Evolutionary conservation across 2,329 filamentous ascomycete species (phyloP).

Genomic region (Zymoseptoria brevis): DNA sequence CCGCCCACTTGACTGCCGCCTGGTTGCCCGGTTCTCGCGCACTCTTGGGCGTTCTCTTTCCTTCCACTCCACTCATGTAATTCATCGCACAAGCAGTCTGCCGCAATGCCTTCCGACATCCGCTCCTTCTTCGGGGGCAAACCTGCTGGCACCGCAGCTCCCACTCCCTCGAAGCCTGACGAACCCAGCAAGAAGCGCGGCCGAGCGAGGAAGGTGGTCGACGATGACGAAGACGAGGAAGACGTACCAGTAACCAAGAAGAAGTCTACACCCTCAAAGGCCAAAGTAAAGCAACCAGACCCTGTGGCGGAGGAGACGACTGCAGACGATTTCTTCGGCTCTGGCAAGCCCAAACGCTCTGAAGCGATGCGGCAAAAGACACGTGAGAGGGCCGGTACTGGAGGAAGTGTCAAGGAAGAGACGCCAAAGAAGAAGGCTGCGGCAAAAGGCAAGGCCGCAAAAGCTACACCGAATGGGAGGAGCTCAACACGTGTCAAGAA

Average conservation of each 20-base stretch:
- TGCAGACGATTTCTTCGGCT: slow-evolving; percentile 56
- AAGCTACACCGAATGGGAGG: slow-evolving; percentile 31
- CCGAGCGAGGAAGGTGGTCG: slow-evolving; percentile 58
- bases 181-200: slow-evolving; percentile 41
- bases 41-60: not conserved
- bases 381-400: not conserved
- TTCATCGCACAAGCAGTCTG: not conserved
- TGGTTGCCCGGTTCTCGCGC: not conserved
- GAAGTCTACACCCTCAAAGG: slow-evolving; percentile 43
- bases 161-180: slow-evolving; percentile 18
- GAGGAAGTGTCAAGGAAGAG: slow-evolving; percentile 22
- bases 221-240: slow-evolving; percentile 72
- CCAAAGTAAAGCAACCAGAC: slow-evolving; percentile 48
- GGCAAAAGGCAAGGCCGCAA: slow-evolving; percentile 27
- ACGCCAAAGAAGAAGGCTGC: slow-evolving; percentile 34
- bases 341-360: slow-evolving; percentile 46
- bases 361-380: slow-evolving; percentile 28
- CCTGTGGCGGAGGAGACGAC: slow-evolving; percentile 45
- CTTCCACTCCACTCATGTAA: not conserved
- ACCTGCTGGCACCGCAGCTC: slow-evolving; percentile 47
- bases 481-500: slow-evolving; percentile 36
- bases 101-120: slow-evolving; percentile 72
- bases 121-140: slow-evolving; percentile 83
- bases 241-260: slow-evolving; percentile 20
- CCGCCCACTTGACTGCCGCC: not conserved